phyloP scores from a whole-genome alignment of 306 rosid genomes.

The Fragaria nilgerrensis region DNA sequence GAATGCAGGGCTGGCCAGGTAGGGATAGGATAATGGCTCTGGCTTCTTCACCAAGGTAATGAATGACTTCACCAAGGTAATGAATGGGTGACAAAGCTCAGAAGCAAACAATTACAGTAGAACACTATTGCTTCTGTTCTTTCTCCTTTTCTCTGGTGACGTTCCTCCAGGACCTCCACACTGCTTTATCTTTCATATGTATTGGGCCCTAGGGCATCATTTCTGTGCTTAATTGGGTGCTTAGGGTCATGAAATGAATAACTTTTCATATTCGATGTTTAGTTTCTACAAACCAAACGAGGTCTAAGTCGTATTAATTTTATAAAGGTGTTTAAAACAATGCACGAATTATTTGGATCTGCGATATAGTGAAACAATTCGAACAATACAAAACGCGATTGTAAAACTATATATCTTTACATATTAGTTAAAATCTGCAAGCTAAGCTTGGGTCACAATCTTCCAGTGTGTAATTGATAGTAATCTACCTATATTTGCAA shows the following conservation, averaged over 20 bases:
- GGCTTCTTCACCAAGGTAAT: constrained; percentile 1
- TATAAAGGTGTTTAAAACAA: not conserved
- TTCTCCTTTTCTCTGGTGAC: not conserved
- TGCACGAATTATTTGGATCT: no score
- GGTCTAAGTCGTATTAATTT: no score
- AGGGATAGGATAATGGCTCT: not conserved
- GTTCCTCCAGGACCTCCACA: not conserved
- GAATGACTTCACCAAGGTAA: not conserved
- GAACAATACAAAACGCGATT: no score
- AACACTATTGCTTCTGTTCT: not conserved
- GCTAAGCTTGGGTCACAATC: not conserved
- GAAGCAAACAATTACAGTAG: not conserved
- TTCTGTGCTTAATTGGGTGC: not conserved
- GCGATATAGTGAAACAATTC: not conserved
- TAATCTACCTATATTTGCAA: not conserved
- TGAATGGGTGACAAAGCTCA: not conserved
- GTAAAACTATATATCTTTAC: no score
- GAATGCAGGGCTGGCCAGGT: not conserved
- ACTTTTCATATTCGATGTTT: no score
- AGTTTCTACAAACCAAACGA: no score
- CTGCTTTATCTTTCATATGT: not conserved
- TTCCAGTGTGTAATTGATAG: not conserved
- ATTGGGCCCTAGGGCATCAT: not conserved
- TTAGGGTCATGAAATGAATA: no score
- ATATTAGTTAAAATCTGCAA: not conserved